Base-by-base conservation (phyloP, 2,329 filamentous ascomycete genomes). In the Pseudogymnoascus sp. region DNA sequence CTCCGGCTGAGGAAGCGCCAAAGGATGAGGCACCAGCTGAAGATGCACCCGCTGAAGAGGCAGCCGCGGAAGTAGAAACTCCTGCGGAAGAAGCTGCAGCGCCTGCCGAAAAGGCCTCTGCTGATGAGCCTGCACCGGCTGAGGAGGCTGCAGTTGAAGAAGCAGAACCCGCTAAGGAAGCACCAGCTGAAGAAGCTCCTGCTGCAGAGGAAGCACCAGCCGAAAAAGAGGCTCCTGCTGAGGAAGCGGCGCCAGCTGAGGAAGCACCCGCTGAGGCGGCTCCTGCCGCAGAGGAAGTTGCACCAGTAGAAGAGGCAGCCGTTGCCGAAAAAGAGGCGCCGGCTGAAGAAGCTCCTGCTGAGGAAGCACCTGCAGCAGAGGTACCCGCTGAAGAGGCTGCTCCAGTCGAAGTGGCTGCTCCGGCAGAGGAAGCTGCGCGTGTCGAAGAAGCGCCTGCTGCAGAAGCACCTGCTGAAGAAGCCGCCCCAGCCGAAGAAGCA, bases 401-500 rank as follows among this genome's bases (percentile, higher is more conserved):
- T 37, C n/a, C 34, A 23, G 23, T 21, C 1, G 62, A 63, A 21
- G 61, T 57, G 13, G 25, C 61, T 2, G 21, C 61, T 1, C 14
- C 61, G 3, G 61, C 28, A 25, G 41, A 31, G 16, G 61, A 63
- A 10, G 62, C 19, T 7, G 6, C 16, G 4, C 45, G 37, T 4
- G 62, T 66, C 25, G 67, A 71, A 51, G 69, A 68, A 21, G 39
- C 65, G 5, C 57, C 68, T 28, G n/a, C 63, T 31, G 63, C 65
- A 19, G 66, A 68, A 48, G 28, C 68, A 16, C n/a, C 63, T 31
- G 63, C 65, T n/a, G 66, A 68, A 48, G 28, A 66, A 34, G 14
- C 54, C 4, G 60, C 21, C 4, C 11, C 19, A n/a, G 28, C 10
- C 16, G 60, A 61, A 61, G 60, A 61, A 10, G 43, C 14, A 1